These are phyloP conservation scores for Solanum corneliomulleri DNA, from an alignment of 257 asterid species.

Conservation along the genomic window DNA sequence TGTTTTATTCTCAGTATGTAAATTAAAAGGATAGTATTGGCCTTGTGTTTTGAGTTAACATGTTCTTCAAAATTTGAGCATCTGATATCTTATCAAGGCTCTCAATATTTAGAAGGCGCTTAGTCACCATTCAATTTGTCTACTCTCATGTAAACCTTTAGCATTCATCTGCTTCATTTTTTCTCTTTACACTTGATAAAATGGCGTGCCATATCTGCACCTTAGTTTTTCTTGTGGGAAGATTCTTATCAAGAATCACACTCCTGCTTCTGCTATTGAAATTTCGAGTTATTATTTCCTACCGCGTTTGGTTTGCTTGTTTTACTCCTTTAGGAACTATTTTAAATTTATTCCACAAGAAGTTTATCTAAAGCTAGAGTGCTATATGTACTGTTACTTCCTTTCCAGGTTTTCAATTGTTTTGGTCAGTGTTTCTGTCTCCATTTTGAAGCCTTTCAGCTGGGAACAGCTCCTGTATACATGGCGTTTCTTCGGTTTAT, in stretches of 20 bases:
- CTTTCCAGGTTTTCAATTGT: conserved; percentile 7
- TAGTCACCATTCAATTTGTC: background rate
- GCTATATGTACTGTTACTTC: background rate
- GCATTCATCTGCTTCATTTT: background rate
- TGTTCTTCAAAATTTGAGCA: background rate
- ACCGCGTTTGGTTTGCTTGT: background rate
- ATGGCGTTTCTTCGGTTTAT: conserved; percentile 1
- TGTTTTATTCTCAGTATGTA: background rate
- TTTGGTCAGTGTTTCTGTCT: conserved; percentile 5
- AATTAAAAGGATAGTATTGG: background rate
- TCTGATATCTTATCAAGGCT: background rate
- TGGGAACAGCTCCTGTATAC: conserved; percentile 1
- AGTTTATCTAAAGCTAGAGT: background rate
- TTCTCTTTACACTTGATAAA: background rate
- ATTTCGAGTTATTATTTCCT: background rate
- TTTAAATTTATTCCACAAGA: background rate
- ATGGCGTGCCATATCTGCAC: background rate
- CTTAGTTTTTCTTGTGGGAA: background rate
- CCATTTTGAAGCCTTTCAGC: background rate
- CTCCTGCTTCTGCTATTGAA: background rate
- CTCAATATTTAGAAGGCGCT: background rate
- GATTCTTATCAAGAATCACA: background rate
- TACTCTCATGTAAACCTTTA: background rate
- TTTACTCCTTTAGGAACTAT: background rate
- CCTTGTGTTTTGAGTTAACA: background rate